Base-by-base conservation (phyloP, 169 alveolate genomes). In the Eimeria acervulina region DNA sequence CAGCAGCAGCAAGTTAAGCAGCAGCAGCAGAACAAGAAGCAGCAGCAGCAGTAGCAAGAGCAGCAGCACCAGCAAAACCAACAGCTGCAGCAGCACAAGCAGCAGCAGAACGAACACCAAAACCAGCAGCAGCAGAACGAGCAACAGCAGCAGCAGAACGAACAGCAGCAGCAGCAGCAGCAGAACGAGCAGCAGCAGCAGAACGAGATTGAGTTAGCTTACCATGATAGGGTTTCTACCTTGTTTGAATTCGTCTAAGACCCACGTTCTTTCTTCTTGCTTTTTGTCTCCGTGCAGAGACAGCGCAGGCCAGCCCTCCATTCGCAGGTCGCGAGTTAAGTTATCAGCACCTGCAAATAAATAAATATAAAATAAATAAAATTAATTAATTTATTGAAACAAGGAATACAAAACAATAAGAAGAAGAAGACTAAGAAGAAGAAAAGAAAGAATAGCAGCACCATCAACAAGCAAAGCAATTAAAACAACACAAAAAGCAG, bases 271-370 rank as follows among this genome's bases (percentile, higher is more conserved):
- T 91, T 99, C 99, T 83, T 98, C 98, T 97, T 99, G 99, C 95
- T 98, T 98, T 98, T 99, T 99, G 97, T 99, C 99, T 17, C 99
- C 99, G 96, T 99, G 99, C 26, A 99, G 98, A 89, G 99, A 98
- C 42, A 98, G 96, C 21, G 99, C 99, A 61, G 99, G 99, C 98
- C 98, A 98, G 13, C 99, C 99, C 93, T 98, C 99, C 72, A 97
- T 96, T 78, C 97, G 97, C 94, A 98, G 95, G 83, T 98, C 98
- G 63, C 98, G 98, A 13, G 98, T 93, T 91, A 99, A 95, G 76
- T 97, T 98, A 94, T 98, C 97, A 66, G 98, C 97, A 36, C 99
- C 96, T 98, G n/a, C n/a, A 47, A 47, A 47, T 47, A 47, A 47
- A 47, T 47, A 47, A 47, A 66, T 13, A 38, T 42, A 70, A 31